A percentile compares a stretch with the other conserved stretches of the same genome.
Conservation (phyloP, 1,139 yeast species). For the Lodderomyces beijingensis region DNA sequence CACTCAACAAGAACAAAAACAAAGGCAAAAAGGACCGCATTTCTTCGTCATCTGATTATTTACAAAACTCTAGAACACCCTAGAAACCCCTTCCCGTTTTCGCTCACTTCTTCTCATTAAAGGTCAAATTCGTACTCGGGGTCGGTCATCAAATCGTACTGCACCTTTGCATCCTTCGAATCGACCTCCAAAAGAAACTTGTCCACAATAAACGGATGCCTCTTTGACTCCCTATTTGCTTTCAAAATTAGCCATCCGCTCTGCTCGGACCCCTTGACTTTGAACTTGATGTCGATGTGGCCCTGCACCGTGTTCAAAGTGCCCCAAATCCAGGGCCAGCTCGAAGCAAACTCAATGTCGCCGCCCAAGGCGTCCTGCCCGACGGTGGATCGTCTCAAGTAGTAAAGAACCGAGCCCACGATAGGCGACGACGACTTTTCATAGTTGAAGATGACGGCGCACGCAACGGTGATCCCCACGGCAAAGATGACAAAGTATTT, state of each 20-base stretch:
- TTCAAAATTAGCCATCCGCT: conserved; percentile 49
- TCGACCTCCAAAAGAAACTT: conserved; percentile 54
- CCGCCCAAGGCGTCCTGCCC: conserved; percentile 70
- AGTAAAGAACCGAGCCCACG: conserved; percentile 81
- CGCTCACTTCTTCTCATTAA: conserved; percentile 6
- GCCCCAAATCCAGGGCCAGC: conserved; percentile 91
- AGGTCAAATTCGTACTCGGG: conserved; percentile 37
- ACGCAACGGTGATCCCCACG: conserved; percentile 58
- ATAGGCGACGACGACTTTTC: conserved; percentile 88
- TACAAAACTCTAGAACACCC: no score
- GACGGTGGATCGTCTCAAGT: conserved; percentile 69
- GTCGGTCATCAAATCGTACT: conserved; percentile 50
- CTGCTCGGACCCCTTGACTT: conserved; percentile 59
- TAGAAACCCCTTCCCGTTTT: background rate
- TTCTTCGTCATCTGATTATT: no score
- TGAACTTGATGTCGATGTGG: conserved; percentile 65
- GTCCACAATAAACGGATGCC: conserved; percentile 55
- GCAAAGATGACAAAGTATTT: conserved; percentile 58
- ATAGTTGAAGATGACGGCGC: conserved; percentile 78
- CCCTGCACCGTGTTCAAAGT: conserved; percentile 81
- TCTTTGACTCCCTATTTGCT: conserved; percentile 56
- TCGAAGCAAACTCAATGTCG: conserved; percentile 62
- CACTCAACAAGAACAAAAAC: no score
- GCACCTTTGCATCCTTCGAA: conserved; percentile 23
- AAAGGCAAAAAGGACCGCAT: no score